Conservation (phyloP, 1,139 yeast genomes). For the Taiozyma onychis region DNA sequence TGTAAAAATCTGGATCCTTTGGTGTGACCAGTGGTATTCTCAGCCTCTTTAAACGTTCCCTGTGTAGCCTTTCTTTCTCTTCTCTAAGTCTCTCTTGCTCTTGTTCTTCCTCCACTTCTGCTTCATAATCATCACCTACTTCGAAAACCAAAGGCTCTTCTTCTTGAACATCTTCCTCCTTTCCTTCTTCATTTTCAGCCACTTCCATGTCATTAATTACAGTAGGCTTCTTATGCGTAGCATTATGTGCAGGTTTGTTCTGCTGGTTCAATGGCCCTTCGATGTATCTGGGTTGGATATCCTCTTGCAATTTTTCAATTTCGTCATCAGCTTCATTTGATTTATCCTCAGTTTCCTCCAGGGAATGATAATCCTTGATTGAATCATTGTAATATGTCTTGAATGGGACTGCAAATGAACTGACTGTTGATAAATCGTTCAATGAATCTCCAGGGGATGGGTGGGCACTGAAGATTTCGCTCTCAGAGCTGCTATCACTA, state of each 20-base stretch:
- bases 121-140: constrained; percentile 53
- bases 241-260: not conserved
- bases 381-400: not conserved
- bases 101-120: constrained; percentile 29
- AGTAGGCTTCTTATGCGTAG: constrained; percentile 55
- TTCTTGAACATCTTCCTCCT: constrained; percentile 52
- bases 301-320: constrained; percentile 63
- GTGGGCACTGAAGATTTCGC: not conserved
- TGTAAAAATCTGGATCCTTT: not conserved
- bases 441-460: not conserved
- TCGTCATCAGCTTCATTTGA: constrained; percentile 19
- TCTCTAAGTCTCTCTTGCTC: not conserved
- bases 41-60: not conserved
- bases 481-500: not conserved
- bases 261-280: constrained; percentile 64
- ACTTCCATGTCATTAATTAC: constrained; percentile 66
- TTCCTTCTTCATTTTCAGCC: constrained; percentile 38
- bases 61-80: not conserved
- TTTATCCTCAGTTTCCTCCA: constrained; percentile 33
- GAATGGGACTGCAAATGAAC: not conserved
- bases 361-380: not conserved
- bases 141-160: constrained; percentile 20
- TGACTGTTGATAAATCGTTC: not conserved
- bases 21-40: not conserved
- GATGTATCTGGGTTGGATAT: constrained; percentile 74